These are phyloP conservation scores for Sporisorium exsertum DNA, from an alignment of 1,284 basidiomycete genomes.

Conservation along the genomic window DNA sequence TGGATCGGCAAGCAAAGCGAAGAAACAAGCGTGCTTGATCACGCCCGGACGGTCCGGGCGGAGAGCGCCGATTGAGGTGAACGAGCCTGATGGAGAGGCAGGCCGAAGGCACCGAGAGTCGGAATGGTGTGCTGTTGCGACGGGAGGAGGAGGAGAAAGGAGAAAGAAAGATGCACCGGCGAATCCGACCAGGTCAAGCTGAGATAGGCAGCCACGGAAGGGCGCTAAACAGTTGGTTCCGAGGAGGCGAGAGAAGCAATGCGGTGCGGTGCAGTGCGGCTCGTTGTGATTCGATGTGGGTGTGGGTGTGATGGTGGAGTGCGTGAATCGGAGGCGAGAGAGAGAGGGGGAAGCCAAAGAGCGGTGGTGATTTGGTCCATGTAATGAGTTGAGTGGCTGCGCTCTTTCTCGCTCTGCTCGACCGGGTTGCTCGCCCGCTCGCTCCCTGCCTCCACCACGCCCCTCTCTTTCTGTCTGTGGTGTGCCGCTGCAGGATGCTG, in stretches of 20 bases:
- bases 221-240: not conserved
- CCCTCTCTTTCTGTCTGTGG: not conserved
- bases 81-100: not conserved
- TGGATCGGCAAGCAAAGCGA: slow-evolving; percentile 2
- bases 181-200: slow-evolving; percentile 3
- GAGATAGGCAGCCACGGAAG: slow-evolving; percentile 15
- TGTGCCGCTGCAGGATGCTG: slow-evolving; percentile 6
- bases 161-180: not conserved
- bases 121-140: not conserved
- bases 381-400: not conserved
- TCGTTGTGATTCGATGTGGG: not conserved
- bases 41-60: slow-evolving; percentile 13
- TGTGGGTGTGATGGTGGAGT: not conserved
- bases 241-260: not conserved
- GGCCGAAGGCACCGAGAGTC: slow-evolving; percentile 29
- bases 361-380: not conserved
- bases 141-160: too few relatives aligned
- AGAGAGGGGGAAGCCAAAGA: not conserved
- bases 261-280: not conserved
- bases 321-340: not conserved
- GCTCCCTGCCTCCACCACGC: not conserved
- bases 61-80: slow-evolving; percentile 10
- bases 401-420: not conserved
- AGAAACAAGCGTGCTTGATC: not conserved
- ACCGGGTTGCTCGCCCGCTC: not conserved